These are phyloP conservation scores for Leptomonas pyrrhocoris DNA, from an alignment of 208 protist species.

Conservation along the genomic window DNA sequence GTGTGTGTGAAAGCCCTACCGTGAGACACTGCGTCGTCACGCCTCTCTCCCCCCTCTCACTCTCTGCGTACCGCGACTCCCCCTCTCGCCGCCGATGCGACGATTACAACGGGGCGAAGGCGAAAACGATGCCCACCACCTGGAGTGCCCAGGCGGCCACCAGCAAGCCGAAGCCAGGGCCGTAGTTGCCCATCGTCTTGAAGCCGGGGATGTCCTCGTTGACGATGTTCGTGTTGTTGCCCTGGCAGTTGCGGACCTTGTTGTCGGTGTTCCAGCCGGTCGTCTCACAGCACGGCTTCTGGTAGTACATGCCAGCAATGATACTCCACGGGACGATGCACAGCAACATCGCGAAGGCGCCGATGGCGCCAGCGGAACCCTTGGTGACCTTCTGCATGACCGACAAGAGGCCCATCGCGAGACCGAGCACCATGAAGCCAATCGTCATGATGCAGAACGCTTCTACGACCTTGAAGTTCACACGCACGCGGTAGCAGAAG, in stretches of 20 bases:
- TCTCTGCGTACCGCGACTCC: not conserved
- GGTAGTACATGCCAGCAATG: slow-evolving; percentile 48
- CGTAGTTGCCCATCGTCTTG: slow-evolving; percentile 47
- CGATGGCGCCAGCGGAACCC: slow-evolving; percentile 34
- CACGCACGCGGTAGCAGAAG: slow-evolving; percentile 52
- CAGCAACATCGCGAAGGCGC: slow-evolving; percentile 31
- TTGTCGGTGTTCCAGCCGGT: slow-evolving; percentile 24
- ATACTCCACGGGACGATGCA: slow-evolving; percentile 53
- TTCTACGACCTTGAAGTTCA: slow-evolving; percentile 53
- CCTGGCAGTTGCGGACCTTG: slow-evolving; percentile 26
- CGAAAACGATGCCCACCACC: slow-evolving; percentile 42
- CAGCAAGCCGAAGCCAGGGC: slow-evolving; percentile 46
- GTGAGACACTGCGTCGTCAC: not conserved
- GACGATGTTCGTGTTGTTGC: slow-evolving; percentile 19
- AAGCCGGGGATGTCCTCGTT: slow-evolving; percentile 38
- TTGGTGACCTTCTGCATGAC: slow-evolving; percentile 35
- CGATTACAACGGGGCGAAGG: slow-evolving; percentile 37
- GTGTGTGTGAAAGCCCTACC: not conserved
- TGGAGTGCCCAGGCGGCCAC: slow-evolving; percentile 53
- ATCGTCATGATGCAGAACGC: slow-evolving; percentile 74
- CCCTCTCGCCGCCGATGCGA: not conserved
- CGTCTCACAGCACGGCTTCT: slow-evolving; percentile 51
- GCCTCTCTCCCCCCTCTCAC: not conserved
- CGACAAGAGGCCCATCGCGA: slow-evolving; percentile 31
- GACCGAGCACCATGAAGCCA: slow-evolving; percentile 39